A percentile compares a stretch with the other conserved stretches of the same genome.
Evolutionary conservation across 306 rosid species (phyloP).

Genomic region (Glycine tomentella): DNA sequence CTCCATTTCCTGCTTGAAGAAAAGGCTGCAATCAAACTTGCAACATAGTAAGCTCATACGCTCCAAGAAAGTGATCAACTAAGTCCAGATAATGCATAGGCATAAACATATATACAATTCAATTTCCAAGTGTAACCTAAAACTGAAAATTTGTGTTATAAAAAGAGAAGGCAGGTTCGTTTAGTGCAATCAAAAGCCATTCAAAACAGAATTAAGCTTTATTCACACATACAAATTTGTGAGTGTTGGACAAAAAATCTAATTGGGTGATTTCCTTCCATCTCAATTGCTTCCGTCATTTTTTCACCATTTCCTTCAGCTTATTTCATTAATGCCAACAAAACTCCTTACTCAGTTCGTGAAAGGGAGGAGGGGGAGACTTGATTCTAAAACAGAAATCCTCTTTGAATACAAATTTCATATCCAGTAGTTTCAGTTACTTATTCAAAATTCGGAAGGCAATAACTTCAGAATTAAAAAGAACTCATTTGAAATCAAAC

Average conservation of each 20-base stretch:
- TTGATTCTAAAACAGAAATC: neutral
- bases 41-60: constrained; percentile 39
- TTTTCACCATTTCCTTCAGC: neutral
- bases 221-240: neutral
- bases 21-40: constrained; percentile 75
- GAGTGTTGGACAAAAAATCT: neutral
- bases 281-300: neutral
- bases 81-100: constrained; percentile 29
- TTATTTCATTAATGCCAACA: neutral
- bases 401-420: neutral
- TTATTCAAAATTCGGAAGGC: neutral
- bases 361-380: neutral
- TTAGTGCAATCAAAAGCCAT: constrained; percentile 17
- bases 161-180: neutral
- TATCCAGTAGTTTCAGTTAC: neutral
- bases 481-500: neutral
- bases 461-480: neutral
- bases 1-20: constrained; percentile 98
- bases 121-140: constrained; percentile 25
- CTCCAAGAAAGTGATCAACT: constrained; percentile 38
- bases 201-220: neutral
- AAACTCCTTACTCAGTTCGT: neutral
- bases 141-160: neutral
- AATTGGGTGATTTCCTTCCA: neutral
- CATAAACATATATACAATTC: neutral